phyloP scores from a whole-genome alignment of 257 asterid genomes.

The Haberlea rhodopensis region DNA sequence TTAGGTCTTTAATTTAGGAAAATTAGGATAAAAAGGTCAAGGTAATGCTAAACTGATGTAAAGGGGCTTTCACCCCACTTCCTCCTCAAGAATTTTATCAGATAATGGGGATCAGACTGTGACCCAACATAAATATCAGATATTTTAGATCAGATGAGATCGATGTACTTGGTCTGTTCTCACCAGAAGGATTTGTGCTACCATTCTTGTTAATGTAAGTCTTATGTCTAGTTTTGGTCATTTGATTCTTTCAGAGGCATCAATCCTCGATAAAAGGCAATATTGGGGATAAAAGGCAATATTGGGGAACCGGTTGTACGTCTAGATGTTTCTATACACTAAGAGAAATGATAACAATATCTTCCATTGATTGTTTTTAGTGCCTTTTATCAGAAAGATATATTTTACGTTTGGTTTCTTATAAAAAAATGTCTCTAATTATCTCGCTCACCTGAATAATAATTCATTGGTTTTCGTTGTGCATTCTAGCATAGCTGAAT shows the following conservation, averaged over 20 bases:
- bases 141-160: slow-evolving; percentile 14
- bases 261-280: no score
- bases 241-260: slow-evolving; percentile 1
- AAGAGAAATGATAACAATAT: not conserved
- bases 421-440: no score
- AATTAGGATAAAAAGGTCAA: slow-evolving; percentile 7
- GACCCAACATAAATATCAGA: slow-evolving; percentile 5
- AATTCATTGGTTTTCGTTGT: slow-evolving; percentile 7
- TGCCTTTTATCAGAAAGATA: no score
- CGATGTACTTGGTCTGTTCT: slow-evolving; percentile 4
- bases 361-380: no score
- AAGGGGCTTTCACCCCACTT: slow-evolving; percentile 21
- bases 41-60: slow-evolving; percentile 13
- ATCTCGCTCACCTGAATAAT: not conserved
- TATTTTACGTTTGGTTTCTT: no score
- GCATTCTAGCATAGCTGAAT: not conserved
- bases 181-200: slow-evolving; percentile 14
- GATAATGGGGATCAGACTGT: slow-evolving; percentile 14
- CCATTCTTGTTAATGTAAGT: slow-evolving; percentile 11
- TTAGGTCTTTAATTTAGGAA: slow-evolving; percentile 14
- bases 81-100: slow-evolving; percentile 12
- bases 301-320: no score
- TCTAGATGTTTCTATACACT: no score
- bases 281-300: no score
- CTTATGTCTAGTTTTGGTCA: slow-evolving; percentile 7